phyloP scores from a whole-genome alignment of 2,329 filamentous ascomycete species.

The Sporothrix pallida region DNA sequence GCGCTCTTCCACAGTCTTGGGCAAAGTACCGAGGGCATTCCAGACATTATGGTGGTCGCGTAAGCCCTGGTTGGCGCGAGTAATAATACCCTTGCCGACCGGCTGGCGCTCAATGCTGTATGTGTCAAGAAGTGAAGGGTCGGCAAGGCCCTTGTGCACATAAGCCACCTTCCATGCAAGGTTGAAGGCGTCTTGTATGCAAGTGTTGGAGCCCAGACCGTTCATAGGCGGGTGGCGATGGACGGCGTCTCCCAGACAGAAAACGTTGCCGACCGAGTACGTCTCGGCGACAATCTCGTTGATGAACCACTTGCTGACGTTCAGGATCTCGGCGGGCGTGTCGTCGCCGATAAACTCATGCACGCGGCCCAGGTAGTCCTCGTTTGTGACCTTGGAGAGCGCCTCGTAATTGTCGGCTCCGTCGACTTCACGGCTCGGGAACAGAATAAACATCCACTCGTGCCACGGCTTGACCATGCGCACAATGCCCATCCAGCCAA shows the following conservation, averaged over 20 bases:
- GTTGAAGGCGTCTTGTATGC: constrained; percentile 63
- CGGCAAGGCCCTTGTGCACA: constrained; percentile 48
- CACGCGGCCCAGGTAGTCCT: constrained; percentile 44
- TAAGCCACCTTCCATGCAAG: constrained; percentile 62
- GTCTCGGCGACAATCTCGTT: constrained; percentile 65
- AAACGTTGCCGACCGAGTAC: constrained; percentile 51
- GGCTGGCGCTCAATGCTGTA: constrained; percentile 57
- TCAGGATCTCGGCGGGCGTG: constrained; percentile 57
- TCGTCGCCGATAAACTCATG: constrained; percentile 62
- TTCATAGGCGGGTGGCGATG: constrained; percentile 64
- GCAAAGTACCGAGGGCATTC: constrained; percentile 53
- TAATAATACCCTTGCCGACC: constrained; percentile 55
- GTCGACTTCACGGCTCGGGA: constrained; percentile 57
- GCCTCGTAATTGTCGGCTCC: background rate
- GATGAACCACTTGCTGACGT: constrained; percentile 63
- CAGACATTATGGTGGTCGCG: constrained; percentile 57
- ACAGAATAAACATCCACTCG: constrained; percentile 65
- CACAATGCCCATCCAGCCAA: constrained; percentile 56
- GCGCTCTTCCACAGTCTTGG: constrained; percentile 49
- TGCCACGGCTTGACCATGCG: constrained; percentile 69
- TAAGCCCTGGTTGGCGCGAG: constrained; percentile 62
- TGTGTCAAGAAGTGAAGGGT: constrained; percentile 49
- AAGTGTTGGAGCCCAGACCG: constrained; percentile 64
- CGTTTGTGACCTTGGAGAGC: background rate
- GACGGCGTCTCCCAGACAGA: constrained; percentile 63